Evolutionary conservation across 2,329 filamentous ascomycete genomes (phyloP).

Genomic region (Neophaeococcomyces aloes): DNA sequence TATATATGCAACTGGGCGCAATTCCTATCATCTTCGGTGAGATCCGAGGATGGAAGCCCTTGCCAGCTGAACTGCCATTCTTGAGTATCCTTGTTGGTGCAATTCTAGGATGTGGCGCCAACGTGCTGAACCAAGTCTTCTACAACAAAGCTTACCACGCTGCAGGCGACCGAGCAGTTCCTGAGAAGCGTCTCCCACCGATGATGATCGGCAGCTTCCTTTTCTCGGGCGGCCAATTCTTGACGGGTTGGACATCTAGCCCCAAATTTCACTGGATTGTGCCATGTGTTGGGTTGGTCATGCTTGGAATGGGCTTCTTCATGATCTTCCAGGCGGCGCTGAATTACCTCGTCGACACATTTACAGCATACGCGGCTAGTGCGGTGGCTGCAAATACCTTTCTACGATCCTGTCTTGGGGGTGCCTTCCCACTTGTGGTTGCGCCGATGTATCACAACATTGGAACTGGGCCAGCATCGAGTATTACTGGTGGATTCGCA

Average conservation of each 20-base stretch:
- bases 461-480: slow-evolving; percentile 40
- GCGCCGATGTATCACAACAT: slow-evolving; percentile 36
- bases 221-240: slow-evolving; percentile 48
- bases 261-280: slow-evolving; percentile 28
- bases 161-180: slow-evolving; percentile 18
- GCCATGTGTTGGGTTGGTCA: slow-evolving; percentile 27
- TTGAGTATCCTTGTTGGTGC: slow-evolving; percentile 39
- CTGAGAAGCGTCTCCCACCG: slow-evolving; percentile 44
- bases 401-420: slow-evolving; percentile 37
- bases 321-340: slow-evolving; percentile 33
- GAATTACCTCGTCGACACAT: slow-evolving; percentile 36
- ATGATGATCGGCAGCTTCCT: slow-evolving; percentile 40
- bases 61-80: slow-evolving; percentile 39
- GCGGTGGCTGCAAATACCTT: slow-evolving; percentile 38
- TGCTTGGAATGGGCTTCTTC: slow-evolving; percentile 34
- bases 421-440: slow-evolving; percentile 40
- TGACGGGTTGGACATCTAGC: slow-evolving; percentile 50
- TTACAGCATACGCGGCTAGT: slow-evolving; percentile 34
- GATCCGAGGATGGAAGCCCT: slow-evolving; percentile 37
- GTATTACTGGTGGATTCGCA: slow-evolving; percentile 37
- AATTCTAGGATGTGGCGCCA: slow-evolving; percentile 32
- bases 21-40: slow-evolving; percentile 42
- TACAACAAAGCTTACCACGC: slow-evolving; percentile 18
- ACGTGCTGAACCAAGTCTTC: slow-evolving; percentile 32
- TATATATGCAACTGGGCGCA: slow-evolving; percentile 40